Conservation (phyloP, 305 asterid genomes). For the Coffea humblotiana region DNA sequence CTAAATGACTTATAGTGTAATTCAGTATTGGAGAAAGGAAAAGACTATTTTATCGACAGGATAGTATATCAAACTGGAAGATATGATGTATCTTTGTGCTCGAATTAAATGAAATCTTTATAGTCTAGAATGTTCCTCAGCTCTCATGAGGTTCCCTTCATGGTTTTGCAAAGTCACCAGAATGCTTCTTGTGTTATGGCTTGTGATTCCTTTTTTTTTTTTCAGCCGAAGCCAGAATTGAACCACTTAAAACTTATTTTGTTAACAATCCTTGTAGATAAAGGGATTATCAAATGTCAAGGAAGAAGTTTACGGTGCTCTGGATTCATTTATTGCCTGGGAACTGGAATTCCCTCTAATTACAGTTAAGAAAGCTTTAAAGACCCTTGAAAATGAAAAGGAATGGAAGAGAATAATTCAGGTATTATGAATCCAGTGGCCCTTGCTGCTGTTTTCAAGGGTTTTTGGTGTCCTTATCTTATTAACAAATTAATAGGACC, state of each 20-base stretch:
- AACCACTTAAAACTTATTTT: neutral
- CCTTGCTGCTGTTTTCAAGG: slow-evolving; percentile 18
- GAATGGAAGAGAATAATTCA: slow-evolving; percentile 93
- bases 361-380: slow-evolving; percentile 85
- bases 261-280: slow-evolving; percentile 41
- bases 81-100: neutral
- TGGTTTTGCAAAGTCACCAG: neutral
- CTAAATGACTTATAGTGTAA: neutral
- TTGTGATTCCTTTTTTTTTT: neutral
- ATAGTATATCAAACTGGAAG: neutral
- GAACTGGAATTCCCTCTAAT: slow-evolving; percentile 88
- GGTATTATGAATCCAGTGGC: slow-evolving; percentile 36
- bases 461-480: slow-evolving; percentile 6
- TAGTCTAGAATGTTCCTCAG: neutral
- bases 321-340: slow-evolving; percentile 95
- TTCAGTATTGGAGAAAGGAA: neutral
- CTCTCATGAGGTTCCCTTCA: neutral
- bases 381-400: slow-evolving; percentile 72
- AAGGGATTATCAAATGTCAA: slow-evolving; percentile 88
- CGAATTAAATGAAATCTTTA: neutral
- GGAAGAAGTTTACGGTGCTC: slow-evolving; percentile 94
- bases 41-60: neutral
- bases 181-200: neutral
- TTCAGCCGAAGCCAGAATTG: neutral
- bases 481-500: slow-evolving; percentile 10